Evolutionary conservation across 1,284 basidiomycete species (phyloP).

Genomic region (Golubevia pallescens): DNA sequence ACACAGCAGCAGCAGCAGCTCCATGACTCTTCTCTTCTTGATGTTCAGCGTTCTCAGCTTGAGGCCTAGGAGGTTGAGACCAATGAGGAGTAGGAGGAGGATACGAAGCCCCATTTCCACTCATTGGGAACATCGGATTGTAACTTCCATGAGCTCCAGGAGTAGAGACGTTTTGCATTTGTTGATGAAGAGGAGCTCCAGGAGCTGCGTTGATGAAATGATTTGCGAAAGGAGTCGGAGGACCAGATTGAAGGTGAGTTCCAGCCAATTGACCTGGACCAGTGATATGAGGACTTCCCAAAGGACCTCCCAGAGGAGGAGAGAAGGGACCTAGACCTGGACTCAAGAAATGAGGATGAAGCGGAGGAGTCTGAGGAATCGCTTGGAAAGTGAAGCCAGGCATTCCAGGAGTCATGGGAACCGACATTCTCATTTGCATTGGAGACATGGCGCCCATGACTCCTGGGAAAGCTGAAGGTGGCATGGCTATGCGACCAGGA

Average conservation of each 20-base stretch:
- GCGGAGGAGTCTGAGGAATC: constrained; percentile 65
- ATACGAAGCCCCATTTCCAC: neutral
- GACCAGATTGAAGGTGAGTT: constrained; percentile 6
- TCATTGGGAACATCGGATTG: constrained; percentile 33
- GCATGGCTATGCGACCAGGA: constrained; percentile 50
- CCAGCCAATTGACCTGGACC: too few relatives aligned
- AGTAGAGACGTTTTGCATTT: neutral
- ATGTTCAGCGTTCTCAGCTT: neutral
- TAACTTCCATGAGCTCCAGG: constrained; percentile 10
- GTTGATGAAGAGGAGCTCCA: constrained; percentile 22
- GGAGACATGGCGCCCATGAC: constrained; percentile 5
- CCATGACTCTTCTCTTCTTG: constrained; percentile 4
- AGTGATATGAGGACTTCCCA: constrained; percentile 7
- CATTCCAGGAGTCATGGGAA: constrained; percentile 66
- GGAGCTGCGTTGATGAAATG: constrained; percentile 31
- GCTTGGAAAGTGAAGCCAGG: constrained; percentile 65
- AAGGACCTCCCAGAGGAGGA: constrained; percentile 49
- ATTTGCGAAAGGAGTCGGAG: constrained; percentile 2
- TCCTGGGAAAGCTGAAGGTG: constrained; percentile 22
- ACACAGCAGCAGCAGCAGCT: constrained; percentile 13
- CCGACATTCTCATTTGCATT: constrained; percentile 24
- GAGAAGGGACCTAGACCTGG: constrained; percentile 61
- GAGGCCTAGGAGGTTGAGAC: constrained; percentile 23
- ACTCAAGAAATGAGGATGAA: constrained; percentile 63
- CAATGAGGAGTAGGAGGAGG: constrained; percentile 32